Conservation (phyloP, 352 stramenopile genomes). For the Plasmopara viticola region DNA sequence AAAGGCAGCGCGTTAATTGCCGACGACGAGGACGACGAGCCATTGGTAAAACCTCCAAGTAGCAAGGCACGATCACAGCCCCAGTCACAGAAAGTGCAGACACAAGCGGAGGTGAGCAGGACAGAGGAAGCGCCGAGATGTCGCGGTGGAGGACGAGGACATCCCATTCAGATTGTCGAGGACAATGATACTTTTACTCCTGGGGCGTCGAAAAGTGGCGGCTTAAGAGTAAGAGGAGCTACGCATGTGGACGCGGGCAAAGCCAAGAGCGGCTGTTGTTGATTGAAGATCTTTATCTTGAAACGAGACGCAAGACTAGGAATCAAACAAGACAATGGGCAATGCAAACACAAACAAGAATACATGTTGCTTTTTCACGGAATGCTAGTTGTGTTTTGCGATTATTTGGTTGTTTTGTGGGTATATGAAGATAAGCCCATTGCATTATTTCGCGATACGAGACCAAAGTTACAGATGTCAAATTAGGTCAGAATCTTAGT, state of each 20-base stretch:
- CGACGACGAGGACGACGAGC: slow-evolving; percentile 31
- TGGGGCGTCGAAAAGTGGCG: slow-evolving; percentile 26
- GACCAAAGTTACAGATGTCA: too few relatives aligned
- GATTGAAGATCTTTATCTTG: slow-evolving; percentile 3
- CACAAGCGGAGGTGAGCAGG: slow-evolving; percentile 18
- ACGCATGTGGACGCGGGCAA: slow-evolving; percentile 45
- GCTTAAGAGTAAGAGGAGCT: slow-evolving; percentile 42
- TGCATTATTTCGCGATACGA: too few relatives aligned
- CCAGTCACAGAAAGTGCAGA: slow-evolving; percentile 6
- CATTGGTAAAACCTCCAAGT: slow-evolving; percentile 23
- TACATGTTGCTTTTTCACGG: too few relatives aligned
- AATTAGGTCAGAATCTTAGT: too few relatives aligned
- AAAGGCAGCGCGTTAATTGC: slow-evolving; percentile 68
- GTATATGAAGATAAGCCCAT: too few relatives aligned
- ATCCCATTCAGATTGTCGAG: slow-evolving; percentile 58
- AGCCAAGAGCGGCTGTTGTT: slow-evolving; percentile 56
- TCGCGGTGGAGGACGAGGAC: slow-evolving; percentile 41
- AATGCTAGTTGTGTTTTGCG: too few relatives aligned
- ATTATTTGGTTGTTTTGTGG: too few relatives aligned
- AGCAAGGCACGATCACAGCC: slow-evolving; percentile 14
- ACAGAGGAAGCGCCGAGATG: slow-evolving; percentile 25
- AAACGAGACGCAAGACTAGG: too few relatives aligned
- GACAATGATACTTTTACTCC: slow-evolving; percentile 38
- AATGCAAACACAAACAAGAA: too few relatives aligned
- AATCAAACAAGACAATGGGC: too few relatives aligned